These are phyloP conservation scores for Aureobasidium sp. DNA, from an alignment of 2,329 filamentous ascomycete genomes.

Conservation along the genomic window DNA sequence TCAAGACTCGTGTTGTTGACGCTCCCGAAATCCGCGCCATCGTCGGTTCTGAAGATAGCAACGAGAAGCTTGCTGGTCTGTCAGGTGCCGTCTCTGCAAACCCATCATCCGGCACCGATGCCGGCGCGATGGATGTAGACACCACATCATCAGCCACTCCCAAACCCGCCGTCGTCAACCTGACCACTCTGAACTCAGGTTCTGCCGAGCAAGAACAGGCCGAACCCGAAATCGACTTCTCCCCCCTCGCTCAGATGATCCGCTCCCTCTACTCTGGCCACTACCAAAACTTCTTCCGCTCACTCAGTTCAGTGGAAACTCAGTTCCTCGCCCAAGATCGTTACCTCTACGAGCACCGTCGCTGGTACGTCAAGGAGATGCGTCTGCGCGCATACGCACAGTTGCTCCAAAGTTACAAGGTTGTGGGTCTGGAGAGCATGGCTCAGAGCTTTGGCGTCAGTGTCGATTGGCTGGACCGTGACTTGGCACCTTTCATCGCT, in stretches of 20 bases:
- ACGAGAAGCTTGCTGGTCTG: constrained; percentile 87
- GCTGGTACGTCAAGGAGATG: constrained; percentile 99
- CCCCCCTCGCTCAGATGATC: constrained; percentile 86
- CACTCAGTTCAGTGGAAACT: constrained; percentile 90
- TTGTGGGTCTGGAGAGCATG: constrained; percentile 98
- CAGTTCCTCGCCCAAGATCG: constrained; percentile 95
- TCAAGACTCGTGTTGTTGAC: constrained; percentile 99
- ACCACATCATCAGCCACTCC: constrained; percentile 51
- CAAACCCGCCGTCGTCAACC: constrained; percentile 80
- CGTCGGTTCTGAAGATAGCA: constrained; percentile 76
- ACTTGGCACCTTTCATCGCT: constrained; percentile 97
- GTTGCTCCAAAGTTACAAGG: constrained; percentile 95
- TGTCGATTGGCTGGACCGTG: constrained; percentile 93
- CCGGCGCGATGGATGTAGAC: constrained; percentile 54
- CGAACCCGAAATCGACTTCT: constrained; percentile 89
- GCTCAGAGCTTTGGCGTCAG: constrained; percentile 97
- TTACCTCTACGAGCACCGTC: constrained; percentile 95
- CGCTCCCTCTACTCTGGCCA: constrained; percentile 93
- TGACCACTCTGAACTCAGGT: constrained; percentile 79
- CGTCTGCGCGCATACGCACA: constrained; percentile 96
- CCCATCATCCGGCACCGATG: constrained; percentile 78
- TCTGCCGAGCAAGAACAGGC: constrained; percentile 76
- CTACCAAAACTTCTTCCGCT: constrained; percentile 94
- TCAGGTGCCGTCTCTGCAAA: constrained; percentile 85
- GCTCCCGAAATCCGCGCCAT: constrained; percentile 99